Percentiles rank a stretch among this genome's conserved stretches.
Conservation (phyloP, 2,329 filamentous ascomycete species). For the Alternaria solani region DNA sequence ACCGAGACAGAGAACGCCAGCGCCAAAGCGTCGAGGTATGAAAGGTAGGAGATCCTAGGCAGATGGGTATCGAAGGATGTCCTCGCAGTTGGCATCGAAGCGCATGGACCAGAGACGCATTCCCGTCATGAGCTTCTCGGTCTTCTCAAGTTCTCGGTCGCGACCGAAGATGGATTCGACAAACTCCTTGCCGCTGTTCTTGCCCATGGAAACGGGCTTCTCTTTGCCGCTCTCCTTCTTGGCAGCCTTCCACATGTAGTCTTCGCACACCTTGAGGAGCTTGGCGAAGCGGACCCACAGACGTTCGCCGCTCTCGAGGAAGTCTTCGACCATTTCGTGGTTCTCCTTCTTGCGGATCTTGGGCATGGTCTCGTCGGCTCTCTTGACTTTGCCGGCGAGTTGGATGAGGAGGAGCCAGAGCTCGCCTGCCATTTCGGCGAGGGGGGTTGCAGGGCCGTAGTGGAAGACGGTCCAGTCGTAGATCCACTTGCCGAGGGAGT, state of each 20-base stretch:
- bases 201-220: conserved; percentile 75
- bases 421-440: conserved; percentile 91
- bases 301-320: conserved; percentile 86
- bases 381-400: conserved; percentile 91
- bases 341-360: conserved; percentile 77
- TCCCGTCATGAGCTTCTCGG: conserved; percentile 90
- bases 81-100: conserved; percentile 95
- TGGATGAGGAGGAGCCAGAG: conserved; percentile 96
- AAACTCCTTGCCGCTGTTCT: conserved; percentile 92
- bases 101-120: conserved; percentile 90
- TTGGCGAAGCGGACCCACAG: conserved; percentile 85
- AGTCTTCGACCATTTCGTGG: conserved; percentile 84
- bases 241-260: conserved; percentile 91
- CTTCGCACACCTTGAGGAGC: conserved; percentile 89
- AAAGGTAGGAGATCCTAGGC: conserved; percentile 35
- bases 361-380: conserved; percentile 78
- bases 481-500: conserved; percentile 98
- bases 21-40: conserved; percentile 35
- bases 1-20: conserved; percentile 38
- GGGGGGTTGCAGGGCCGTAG: conserved; percentile 80
- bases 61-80: conserved; percentile 71
- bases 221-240: conserved; percentile 71
- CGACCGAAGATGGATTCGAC: conserved; percentile 94
- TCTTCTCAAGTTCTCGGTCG: conserved; percentile 87
- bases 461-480: conserved; percentile 99